Evolutionary conservation across 2,329 filamentous ascomycete species (phyloP).

Genomic region (Ophiosphaerella herpotricha): DNA sequence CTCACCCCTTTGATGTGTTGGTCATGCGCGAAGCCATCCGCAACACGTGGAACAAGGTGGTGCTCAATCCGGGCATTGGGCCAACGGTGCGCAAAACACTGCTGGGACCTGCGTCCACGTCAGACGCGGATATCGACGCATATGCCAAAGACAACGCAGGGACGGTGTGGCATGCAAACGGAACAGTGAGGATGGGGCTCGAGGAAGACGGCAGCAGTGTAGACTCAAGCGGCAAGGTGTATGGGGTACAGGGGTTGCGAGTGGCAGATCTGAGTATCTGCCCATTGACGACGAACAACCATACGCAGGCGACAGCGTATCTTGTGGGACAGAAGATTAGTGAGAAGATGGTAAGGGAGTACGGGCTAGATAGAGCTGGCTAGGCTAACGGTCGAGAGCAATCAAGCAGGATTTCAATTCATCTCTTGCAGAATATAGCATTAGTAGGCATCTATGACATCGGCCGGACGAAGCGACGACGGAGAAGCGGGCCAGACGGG

Average conservation of each 20-base stretch:
- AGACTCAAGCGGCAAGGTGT: slow-evolving; percentile 44
- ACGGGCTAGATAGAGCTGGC: slow-evolving; percentile 17
- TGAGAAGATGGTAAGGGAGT: slow-evolving; percentile 39
- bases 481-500: neutral
- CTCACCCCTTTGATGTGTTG: slow-evolving; percentile 58
- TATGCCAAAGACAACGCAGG: slow-evolving; percentile 33
- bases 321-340: slow-evolving; percentile 40
- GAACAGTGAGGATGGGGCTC: slow-evolving; percentile 46
- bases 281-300: slow-evolving; percentile 41
- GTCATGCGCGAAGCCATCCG: slow-evolving; percentile 38
- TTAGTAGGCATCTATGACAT: neutral
- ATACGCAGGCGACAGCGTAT: slow-evolving; percentile 43
- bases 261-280: slow-evolving; percentile 47
- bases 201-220: slow-evolving; percentile 42
- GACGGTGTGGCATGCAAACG: slow-evolving; percentile 46
- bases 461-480: neutral
- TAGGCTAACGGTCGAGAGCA: neutral
- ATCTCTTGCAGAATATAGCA: too few relatives aligned
- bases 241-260: slow-evolving; percentile 44
- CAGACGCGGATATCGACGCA: slow-evolving; percentile 56
- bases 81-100: slow-evolving; percentile 55
- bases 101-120: slow-evolving; percentile 50
- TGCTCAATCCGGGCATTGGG: slow-evolving; percentile 55
- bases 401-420: too few relatives aligned
- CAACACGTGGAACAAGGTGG: slow-evolving; percentile 48